Conservation (phyloP, 1,139 yeast genomes). For the Yamadazyma sp. region DNA sequence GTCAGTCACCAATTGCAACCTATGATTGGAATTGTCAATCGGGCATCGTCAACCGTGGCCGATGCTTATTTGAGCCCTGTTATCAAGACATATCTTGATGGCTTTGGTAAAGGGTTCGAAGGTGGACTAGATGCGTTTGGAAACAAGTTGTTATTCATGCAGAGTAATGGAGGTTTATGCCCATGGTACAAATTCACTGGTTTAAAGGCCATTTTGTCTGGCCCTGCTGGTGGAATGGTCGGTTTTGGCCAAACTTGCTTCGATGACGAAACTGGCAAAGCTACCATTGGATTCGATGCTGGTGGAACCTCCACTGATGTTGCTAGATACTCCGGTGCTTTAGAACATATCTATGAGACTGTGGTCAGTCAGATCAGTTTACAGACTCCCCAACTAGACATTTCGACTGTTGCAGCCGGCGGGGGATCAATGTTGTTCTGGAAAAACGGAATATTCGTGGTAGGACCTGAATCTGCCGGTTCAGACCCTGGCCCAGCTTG, state of each 20-base stretch:
- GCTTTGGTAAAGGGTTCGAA: conserved; percentile 43
- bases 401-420: conserved; percentile 50
- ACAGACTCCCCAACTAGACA: conserved; percentile 48
- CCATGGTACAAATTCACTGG: conserved; percentile 52
- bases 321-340: conserved; percentile 37
- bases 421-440: conserved; percentile 48
- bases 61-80: conserved; percentile 46
- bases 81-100: conserved; percentile 32
- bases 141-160: conserved; percentile 45
- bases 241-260: conserved; percentile 48
- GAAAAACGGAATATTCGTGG: conserved; percentile 47
- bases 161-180: conserved; percentile 49
- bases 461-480: conserved; percentile 50
- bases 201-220: conserved; percentile 46
- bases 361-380: conserved; percentile 44
- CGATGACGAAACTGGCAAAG: conserved; percentile 28
- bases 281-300: conserved; percentile 49
- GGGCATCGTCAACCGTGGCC: conserved; percentile 46
- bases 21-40: conserved; percentile 45
- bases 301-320: conserved; percentile 53
- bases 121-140: conserved; percentile 46
- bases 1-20: conserved; percentile 45
- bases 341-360: conserved; percentile 45
- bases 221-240: conserved; percentile 56
- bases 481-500: conserved; percentile 51